phyloP scores from a whole-genome alignment of 305 asterid genomes.

The Rubia peregrina region DNA sequence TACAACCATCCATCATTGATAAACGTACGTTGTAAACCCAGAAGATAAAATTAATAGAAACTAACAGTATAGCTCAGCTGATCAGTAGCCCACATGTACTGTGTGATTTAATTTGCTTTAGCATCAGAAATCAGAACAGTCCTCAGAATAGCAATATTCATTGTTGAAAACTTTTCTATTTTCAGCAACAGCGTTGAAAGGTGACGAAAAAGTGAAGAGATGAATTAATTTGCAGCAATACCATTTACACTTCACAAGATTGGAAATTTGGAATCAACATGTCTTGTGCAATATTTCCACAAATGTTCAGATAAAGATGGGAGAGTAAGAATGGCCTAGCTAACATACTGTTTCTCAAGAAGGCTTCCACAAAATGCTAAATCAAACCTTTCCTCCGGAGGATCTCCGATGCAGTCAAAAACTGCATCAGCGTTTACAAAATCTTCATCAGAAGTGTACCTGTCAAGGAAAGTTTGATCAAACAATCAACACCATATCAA shows the following conservation, averaged over 20 bases:
- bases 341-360: conserved; percentile 63
- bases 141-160: neutral
- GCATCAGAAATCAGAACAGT: neutral
- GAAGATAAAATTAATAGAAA: too few species aligned
- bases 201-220: neutral
- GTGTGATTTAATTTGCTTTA: too few species aligned
- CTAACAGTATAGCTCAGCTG: too few species aligned
- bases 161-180: neutral
- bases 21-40: too few species aligned
- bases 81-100: too few species aligned
- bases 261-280: neutral
- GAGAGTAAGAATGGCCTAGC: conserved; percentile 17
- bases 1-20: too few species aligned
- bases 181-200: neutral
- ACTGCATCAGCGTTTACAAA: conserved; percentile 89
- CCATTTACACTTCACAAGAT: neutral
- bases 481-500: neutral
- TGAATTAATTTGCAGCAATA: neutral
- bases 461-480: conserved; percentile 14
- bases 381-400: conserved; percentile 86
- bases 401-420: conserved; percentile 93
- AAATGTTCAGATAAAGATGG: neutral
- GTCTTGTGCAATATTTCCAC: neutral
- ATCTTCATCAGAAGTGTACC: conserved; percentile 90
- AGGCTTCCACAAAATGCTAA: conserved; percentile 76